Base-by-base conservation (phyloP, 805 yeast species). In the Saturnispora diversa region DNA sequence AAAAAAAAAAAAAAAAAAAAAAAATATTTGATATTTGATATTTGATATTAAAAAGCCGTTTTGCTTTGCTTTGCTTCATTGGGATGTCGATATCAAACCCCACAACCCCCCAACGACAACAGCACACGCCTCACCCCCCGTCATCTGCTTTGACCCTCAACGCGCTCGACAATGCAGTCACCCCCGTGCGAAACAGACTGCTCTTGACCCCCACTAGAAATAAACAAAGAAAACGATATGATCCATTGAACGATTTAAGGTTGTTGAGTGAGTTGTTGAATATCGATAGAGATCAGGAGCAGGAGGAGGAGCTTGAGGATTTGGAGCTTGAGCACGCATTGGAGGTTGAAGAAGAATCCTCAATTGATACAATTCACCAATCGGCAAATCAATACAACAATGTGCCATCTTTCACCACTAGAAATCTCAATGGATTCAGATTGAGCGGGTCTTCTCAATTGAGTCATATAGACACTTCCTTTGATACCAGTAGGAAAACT, bases 121-220 rank as follows among this genome's bases (percentile, higher is more conserved):
- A n/a, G 31, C 42, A 10, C 39, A 48, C 17, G 37, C 46, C 4
- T 55, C 54, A 9, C 46, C 39, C 29, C 46, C 55, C 58, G 12
- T 47, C 54, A 29, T 60, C 65, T 1, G 64, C 65, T 7, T 47
- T 61, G 10, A 57, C 62, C 1, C 37, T 56, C 31, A 48, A 51
- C 23, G 57, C 62, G 0, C 48, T 60, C 19, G 50, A 56, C 9
- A 62, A 56, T 38, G 53, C 56, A 6, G 48, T 58, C 9, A 54
- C 60, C 3, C 64, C 63, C 9, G 47, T 59, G 24, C 37, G 60
- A 42, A 55, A 54, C 32, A 42, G 56, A 19, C 41, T 54, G 13
- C 42, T 59, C 4, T 40, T 56, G 6, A 57, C 63, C 3, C 58
- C 60, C 1, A 50, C 59, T 2, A 50, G 46, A 34, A 51, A 49